These are phyloP conservation scores for Stemphylium lycopersici DNA, from an alignment of 2,329 filamentous ascomycete species.

Conservation along the genomic window DNA sequence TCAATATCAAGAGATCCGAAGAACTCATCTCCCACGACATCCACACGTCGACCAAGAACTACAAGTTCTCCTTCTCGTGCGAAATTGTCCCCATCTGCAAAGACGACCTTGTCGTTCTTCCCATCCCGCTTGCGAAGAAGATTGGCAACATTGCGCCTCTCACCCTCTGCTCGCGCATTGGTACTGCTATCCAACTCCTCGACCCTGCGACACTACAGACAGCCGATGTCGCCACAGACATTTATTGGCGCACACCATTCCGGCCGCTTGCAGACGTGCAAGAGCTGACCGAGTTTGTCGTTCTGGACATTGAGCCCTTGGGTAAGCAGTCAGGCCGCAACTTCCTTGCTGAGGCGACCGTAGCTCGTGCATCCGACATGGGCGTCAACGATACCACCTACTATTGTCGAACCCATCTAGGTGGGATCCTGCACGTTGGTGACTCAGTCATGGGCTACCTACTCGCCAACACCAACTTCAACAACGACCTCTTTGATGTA, in stretches of 20 bases:
- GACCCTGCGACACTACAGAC: conserved; percentile 92
- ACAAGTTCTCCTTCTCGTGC: conserved; percentile 91
- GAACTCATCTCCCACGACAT: conserved; percentile 92
- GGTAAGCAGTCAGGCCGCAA: conserved; percentile 79
- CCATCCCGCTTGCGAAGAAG: conserved; percentile 84
- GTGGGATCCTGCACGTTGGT: conserved; percentile 81
- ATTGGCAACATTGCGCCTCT: conserved; percentile 89
- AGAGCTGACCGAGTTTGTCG: conserved; percentile 87
- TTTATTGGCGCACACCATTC: conserved; percentile 94
- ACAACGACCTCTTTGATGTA: conserved; percentile 83
- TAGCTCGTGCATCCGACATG: conserved; percentile 85
- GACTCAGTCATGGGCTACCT: conserved; percentile 97
- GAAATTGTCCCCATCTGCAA: conserved; percentile 96
- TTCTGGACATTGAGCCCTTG: conserved; percentile 89
- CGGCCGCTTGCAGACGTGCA: conserved; percentile 79
- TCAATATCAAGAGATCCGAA: conserved; percentile 82
- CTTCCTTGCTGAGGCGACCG: conserved; percentile 83
- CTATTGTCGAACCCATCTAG: conserved; percentile 89
- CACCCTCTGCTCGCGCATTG: conserved; percentile 83
- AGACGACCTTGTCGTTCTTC: conserved; percentile 93
- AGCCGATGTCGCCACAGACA: conserved; percentile 77
- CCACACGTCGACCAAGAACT: conserved; percentile 88
- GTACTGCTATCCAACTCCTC: conserved; percentile 86
- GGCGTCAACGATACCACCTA: conserved; percentile 86
- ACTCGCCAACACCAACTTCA: conserved; percentile 87